A percentile compares a stretch with the other conserved stretches of the same genome.
These are phyloP conservation scores for Neoascochyta sp. DNA, from an alignment of 2,329 filamentous ascomycete species.

Conservation along the genomic window DNA sequence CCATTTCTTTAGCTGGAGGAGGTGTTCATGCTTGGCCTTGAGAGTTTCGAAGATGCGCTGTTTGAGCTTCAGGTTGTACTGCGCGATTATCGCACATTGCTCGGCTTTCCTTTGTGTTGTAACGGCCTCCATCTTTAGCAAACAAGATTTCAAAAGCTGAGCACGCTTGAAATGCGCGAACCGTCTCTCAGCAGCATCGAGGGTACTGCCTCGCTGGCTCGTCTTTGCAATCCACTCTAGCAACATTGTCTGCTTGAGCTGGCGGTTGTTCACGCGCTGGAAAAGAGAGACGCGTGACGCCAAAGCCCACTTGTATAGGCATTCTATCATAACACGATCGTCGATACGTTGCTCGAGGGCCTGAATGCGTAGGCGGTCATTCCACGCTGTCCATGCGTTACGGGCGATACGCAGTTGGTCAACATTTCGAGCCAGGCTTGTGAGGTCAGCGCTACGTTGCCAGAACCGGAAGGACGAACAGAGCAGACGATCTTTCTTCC, in stretches of 20 bases:
- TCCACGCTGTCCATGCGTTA: conserved; percentile 60
- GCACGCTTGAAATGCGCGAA: conserved; percentile 31
- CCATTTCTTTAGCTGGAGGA: conserved; percentile 50
- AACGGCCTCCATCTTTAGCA: conserved; percentile 27
- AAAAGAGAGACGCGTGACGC: conserved; percentile 45
- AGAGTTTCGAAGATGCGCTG: conserved; percentile 37
- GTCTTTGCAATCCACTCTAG: conserved; percentile 29
- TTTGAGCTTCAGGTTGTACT: conserved; percentile 42
- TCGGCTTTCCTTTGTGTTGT: conserved; percentile 23
- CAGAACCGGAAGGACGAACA: conserved; percentile 49
- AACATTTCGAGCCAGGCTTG: conserved; percentile 48
- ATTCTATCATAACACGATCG: conserved; percentile 53
- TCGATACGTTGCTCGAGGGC: conserved; percentile 53
- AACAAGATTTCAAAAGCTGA: conserved; percentile 22
- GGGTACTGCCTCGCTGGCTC: conserved; percentile 22
- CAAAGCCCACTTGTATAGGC: conserved; percentile 60
- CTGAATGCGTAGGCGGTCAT: conserved; percentile 55
- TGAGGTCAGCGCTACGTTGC: conserved; percentile 42
- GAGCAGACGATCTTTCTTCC: conserved; percentile 46
- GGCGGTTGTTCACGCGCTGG: conserved; percentile 34
- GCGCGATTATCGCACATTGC: conserved; percentile 39
- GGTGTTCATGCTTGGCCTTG: conserved; percentile 40
- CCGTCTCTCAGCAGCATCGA: conserved; percentile 28
- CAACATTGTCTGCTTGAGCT: conserved; percentile 27
- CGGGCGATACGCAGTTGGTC: conserved; percentile 53